phyloP scores from a whole-genome alignment of 208 protist genomes.

The Leishmania lainsoni region DNA sequence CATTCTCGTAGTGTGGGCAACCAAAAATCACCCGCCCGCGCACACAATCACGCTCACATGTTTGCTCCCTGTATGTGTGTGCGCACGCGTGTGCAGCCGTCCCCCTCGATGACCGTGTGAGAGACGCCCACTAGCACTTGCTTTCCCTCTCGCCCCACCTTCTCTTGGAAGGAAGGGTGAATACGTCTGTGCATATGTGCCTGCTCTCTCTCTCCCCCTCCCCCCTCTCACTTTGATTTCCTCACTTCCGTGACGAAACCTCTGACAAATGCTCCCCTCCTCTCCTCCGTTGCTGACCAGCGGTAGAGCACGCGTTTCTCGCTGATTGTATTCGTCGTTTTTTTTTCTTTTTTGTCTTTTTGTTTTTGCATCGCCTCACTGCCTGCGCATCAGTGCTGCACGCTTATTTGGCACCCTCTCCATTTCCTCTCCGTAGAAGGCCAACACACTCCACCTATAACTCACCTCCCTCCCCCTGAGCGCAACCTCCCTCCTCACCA shows the following conservation, averaged over 20 bases:
- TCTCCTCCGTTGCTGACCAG: background rate
- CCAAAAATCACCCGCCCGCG: background rate
- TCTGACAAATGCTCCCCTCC: background rate
- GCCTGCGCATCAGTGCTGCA: background rate
- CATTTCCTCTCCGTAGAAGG: background rate
- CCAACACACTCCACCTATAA: background rate
- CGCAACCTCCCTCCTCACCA: background rate
- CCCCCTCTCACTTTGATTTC: background rate
- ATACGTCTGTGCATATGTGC: background rate
- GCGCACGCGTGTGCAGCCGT: background rate
- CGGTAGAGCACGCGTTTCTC: background rate
- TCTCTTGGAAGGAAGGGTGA: background rate
- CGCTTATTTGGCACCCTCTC: conserved; percentile 7
- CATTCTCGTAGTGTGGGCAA: background rate
- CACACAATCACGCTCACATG: background rate
- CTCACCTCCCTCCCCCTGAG: background rate
- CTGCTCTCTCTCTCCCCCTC: background rate
- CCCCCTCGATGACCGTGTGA: background rate
- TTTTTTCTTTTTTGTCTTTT: conserved; percentile 5
- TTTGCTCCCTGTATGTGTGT: background rate
- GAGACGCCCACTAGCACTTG: background rate
- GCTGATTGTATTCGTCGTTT: background rate
- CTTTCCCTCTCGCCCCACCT: background rate
- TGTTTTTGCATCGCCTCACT: background rate
- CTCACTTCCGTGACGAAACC: background rate